A percentile compares a stretch with the other conserved stretches of the same genome.
Conservation (phyloP, 495 filamentous ascomycete species). For the Trichocladium uniseriatum region DNA sequence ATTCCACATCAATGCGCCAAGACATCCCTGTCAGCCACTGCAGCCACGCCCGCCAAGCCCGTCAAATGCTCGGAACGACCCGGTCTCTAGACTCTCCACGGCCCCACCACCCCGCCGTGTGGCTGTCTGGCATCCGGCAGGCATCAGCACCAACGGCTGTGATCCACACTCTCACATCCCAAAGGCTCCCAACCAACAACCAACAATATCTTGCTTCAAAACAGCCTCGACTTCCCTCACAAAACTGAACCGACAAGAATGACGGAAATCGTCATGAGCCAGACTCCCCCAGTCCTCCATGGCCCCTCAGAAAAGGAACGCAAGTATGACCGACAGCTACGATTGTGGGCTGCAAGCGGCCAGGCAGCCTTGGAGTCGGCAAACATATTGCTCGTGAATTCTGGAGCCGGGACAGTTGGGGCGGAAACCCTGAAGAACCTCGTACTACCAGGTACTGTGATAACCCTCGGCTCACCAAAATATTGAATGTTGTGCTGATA, state of each 20-base stretch:
- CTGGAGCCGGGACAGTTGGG: constrained; percentile 71
- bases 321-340: constrained; percentile 93
- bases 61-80: not conserved
- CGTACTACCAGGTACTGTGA: constrained; percentile 60
- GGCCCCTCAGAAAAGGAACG: constrained; percentile 78
- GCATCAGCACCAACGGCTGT: constrained; percentile 4
- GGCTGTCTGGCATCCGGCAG: constrained; percentile 2
- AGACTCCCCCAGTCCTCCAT: constrained; percentile 44
- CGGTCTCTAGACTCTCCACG: not conserved
- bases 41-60: not conserved
- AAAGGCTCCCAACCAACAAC: not conserved
- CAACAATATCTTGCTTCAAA: not conserved
- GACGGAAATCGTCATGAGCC: constrained; percentile 40
- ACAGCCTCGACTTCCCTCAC: not conserved
- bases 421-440: constrained; percentile 95
- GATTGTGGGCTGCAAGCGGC: constrained; percentile 88
- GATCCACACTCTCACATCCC: not conserved
- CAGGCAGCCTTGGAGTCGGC: constrained; percentile 85
- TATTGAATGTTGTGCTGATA: not conserved
- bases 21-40: not conserved
- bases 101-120: constrained; percentile 7
- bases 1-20: too few relatives aligned
- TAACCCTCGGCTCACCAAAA: not conserved
- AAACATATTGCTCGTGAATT: constrained; percentile 80
- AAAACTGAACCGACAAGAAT: constrained; percentile 23